Percentiles rank a stretch among this genome's conserved stretches.
Conservation (phyloP, 2,329 filamentous ascomycete species). For the Lasiodiplodia sp. region DNA sequence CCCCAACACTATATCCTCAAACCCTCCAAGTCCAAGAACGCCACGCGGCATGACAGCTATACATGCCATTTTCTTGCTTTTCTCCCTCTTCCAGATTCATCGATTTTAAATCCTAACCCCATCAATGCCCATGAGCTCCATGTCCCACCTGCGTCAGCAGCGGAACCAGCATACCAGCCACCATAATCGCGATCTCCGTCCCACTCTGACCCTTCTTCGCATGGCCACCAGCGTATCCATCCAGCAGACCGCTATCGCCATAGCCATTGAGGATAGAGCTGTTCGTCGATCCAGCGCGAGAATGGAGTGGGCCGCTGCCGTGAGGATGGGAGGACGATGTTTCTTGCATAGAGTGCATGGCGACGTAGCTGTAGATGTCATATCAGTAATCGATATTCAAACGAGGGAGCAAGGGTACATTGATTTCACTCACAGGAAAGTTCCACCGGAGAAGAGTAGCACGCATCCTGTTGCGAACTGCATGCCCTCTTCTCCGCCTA, state of each 20-base stretch:
- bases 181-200: conserved; percentile 66
- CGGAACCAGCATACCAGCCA: conserved; percentile 79
- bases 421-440: conserved; percentile 77
- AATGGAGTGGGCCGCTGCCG: conserved; percentile 40
- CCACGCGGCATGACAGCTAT: not conserved
- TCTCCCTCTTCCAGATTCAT: not conserved
- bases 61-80: not conserved
- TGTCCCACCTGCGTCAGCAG: conserved; percentile 81
- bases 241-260: conserved; percentile 22
- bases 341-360: conserved; percentile 98
- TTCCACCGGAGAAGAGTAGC: conserved; percentile 92
- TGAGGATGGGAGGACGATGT: conserved; percentile 50
- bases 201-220: conserved; percentile 36
- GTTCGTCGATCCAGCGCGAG: conserved; percentile 57
- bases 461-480: conserved; percentile 93
- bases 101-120: not conserved
- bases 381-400: no score
- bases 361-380: conserved; percentile 74
- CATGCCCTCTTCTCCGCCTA: conserved; percentile 65
- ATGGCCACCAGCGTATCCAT: conserved; percentile 61
- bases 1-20: no score
- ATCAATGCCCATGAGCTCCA: conserved; percentile 39
- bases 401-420: not conserved
- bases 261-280: conserved; percentile 52
- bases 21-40: not conserved